Evolutionary conservation across 2,329 filamentous ascomycete genomes (phyloP), one percentile per base, ranked within the genome.

Genomic region (Proliferodiscus dingleyae): DNA sequence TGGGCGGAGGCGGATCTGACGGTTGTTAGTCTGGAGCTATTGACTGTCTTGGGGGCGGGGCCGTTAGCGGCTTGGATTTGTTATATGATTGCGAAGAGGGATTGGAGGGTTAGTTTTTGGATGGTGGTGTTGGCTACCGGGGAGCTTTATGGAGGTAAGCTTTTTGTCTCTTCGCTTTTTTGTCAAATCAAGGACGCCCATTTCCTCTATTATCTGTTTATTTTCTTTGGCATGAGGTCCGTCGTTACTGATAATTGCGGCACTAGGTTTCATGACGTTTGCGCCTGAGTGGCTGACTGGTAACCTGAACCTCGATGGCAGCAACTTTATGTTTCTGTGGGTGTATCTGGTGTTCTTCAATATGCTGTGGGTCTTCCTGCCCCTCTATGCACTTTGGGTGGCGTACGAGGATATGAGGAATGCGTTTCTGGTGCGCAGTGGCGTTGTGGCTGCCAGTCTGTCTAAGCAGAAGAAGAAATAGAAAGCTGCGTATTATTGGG

Each of bases 311-410:
- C 73, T 85, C 48, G 78, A 84, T 61, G 71, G 71, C 15, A 80
- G 73, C 66, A 85, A 84, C 65, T 83, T 78, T 56, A 81, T 85
- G 78, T 63, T 58, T 21, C 47, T 50, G 30, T 85, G 80, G 80
- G 68, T 84, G 11, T 85, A 84, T 55, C 67, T 85, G 13, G 69
- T 82, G 54, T 84, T 85, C 64, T 85, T 85, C 70, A 85, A 85
- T 64, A 74, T 72, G 56, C 66, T 84, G 3, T 85, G 81, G 81
- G 80, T 85, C 3, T 74, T 76, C 50, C 72, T 84, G 50, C 81
- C 81, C 0, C 45, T 77, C 2, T 85, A 80, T 62, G 70, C 74
- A 16, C 68, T 83, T 45, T 81, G 71, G 54, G 71, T 80, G 45
- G 71, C 74, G 2, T 71, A 72, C 32, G 54, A 59, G 16, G 77